These are phyloP conservation scores for Aspergillus felis DNA, from an alignment of 2,329 filamentous ascomycete genomes.

Conservation along the genomic window DNA sequence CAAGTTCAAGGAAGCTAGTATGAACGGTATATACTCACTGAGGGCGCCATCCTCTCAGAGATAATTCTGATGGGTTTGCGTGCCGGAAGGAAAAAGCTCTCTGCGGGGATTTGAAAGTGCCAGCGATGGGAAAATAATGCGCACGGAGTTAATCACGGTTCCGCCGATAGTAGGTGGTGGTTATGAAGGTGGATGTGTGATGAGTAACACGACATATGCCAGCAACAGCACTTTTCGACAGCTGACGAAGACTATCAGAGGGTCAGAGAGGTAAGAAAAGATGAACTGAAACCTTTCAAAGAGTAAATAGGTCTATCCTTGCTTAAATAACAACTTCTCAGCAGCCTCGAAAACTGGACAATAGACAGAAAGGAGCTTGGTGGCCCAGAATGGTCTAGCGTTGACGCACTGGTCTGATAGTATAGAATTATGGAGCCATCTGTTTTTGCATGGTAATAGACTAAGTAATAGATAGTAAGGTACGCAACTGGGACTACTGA, in stretches of 20 bases:
- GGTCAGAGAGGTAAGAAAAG: neutral
- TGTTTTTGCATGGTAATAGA: no score
- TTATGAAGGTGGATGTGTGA: neutral
- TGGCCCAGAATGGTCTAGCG: neutral
- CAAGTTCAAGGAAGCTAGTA: neutral
- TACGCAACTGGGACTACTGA: neutral
- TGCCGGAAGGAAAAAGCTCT: constrained; percentile 5
- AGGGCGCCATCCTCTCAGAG: constrained; percentile 22
- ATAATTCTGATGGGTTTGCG: neutral
- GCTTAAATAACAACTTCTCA: neutral
- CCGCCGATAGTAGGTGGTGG: neutral
- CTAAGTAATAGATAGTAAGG: neutral
- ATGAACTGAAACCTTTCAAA: neutral
- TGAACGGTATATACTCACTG: constrained; percentile 17
- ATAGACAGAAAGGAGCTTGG: neutral
- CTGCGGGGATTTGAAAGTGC: constrained; percentile 16
- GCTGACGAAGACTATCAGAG: neutral
- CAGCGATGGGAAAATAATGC: neutral
- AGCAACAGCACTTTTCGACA: neutral
- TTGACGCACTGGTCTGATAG: neutral
- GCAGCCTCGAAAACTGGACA: neutral
- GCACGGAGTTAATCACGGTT: neutral
- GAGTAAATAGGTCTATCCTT: neutral
- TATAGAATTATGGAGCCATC: no score
- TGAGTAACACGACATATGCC: neutral